Base-by-base conservation (phyloP, 192 early-diverging fungal genomes). In the Podila minutissima region DNA sequence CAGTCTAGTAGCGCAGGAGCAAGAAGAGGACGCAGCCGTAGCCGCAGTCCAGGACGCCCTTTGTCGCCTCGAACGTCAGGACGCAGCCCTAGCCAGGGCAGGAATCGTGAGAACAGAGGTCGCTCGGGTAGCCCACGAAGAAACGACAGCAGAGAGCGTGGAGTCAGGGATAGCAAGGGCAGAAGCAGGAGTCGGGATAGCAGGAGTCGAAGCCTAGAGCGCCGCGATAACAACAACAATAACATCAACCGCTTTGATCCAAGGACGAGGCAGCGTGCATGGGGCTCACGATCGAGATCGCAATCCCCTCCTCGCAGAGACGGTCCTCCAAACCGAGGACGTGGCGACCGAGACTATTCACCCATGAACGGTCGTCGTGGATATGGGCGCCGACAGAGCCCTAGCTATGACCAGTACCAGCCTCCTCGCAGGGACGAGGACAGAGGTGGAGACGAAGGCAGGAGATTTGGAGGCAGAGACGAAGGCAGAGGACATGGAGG, bases 221-320 rank as follows among this genome's bases (percentile, higher is more conserved):
- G 53, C 22, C 53, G n/a, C 20, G 53, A 26, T 55, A 26, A 24
- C 0, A 24, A 24, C 53, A 55, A 55, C 22, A 24, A 20, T 10
- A 55, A 22, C 53, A 55, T 17, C 24, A 17, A 55, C 9, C 20
- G 53, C 8, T 28, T 28, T 17, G 59, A 61, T 33, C 28, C 59
- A 33, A 61, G 59, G 59, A 61, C 1, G 26, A 20, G 59, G 13
- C 59, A 28, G 28, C 26, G 59, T 19, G 22, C 59, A 0, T 31
- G 28, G 59, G 26, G 59, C 11, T 61, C 59, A 24, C 20, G 59
- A 17, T 61, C 59, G 6, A 61, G 59, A 61, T 61, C 59, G 5
- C 26, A 31, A 33, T 32, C 59, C 4, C 59, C 59, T 61, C 59
- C 59, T 32, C 59, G 28, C 29, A 4, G 59, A 32, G 26, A 5